phyloP scores from a whole-genome alignment of 2,329 filamentous ascomycete genomes.

The Diaporthe eres region DNA sequence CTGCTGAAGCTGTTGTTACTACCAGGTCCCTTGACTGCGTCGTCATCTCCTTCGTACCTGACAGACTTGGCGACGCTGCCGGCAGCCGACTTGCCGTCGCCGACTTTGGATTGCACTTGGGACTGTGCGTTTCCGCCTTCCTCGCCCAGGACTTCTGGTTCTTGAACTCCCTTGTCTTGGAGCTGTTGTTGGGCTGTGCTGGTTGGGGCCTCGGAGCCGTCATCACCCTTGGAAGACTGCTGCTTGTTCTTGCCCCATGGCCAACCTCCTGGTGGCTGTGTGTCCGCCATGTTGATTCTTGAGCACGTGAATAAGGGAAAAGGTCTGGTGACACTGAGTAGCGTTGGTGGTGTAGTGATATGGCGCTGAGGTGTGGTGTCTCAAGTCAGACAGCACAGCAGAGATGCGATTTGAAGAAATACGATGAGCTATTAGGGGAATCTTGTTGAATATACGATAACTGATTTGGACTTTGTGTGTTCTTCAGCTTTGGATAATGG shows the following conservation, averaged over 20 bases:
- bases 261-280: conserved; percentile 43
- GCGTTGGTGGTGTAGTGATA: conserved; percentile 20
- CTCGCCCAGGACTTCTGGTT: conserved; percentile 33
- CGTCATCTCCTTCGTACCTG: conserved; percentile 41
- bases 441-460: conserved; percentile 9
- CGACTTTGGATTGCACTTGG: conserved; percentile 36
- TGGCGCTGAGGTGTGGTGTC: conserved; percentile 5
- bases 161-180: conserved; percentile 38
- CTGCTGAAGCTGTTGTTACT: conserved; percentile 42
- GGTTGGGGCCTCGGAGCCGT: conserved; percentile 38
- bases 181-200: conserved; percentile 35
- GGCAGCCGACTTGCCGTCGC: conserved; percentile 34
- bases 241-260: conserved; percentile 44
- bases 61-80: conserved; percentile 41
- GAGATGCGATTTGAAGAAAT: conserved; percentile 22
- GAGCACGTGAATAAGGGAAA: neutral
- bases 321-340: neutral
- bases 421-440: conserved; percentile 19
- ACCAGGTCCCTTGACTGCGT: conserved; percentile 35
- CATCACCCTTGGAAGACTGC: conserved; percentile 35
- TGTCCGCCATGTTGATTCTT: conserved; percentile 41
- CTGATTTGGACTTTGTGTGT: neutral
- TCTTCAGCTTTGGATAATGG: conserved; percentile 22
- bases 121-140: conserved; percentile 34
- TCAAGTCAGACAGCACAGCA: conserved; percentile 8